Conservation (phyloP, 345 rosid species). For the Ailanthus altissimus region DNA sequence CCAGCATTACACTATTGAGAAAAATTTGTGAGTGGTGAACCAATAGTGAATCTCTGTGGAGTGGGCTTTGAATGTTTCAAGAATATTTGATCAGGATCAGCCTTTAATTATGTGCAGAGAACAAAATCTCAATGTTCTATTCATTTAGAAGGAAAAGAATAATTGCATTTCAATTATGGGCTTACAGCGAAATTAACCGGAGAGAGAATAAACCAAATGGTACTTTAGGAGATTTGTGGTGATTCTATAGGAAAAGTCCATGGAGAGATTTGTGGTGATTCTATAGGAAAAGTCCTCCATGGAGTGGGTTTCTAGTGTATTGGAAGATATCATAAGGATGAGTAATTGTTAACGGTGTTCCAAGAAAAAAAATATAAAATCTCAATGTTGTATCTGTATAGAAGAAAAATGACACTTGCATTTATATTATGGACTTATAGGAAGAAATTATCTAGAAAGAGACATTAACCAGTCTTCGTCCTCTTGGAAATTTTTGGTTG, state of each 20-base stretch:
- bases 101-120: neutral
- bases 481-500: neutral
- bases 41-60: neutral
- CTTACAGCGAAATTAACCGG: neutral
- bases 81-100: neutral
- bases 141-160: neutral
- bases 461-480: neutral
- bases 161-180: neutral
- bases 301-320: neutral
- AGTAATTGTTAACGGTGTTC: neutral
- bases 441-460: neutral
- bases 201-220: neutral
- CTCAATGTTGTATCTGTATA: neutral
- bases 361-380: neutral
- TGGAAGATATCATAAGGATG: neutral
- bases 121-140: neutral
- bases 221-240: slow-evolving; percentile 1
- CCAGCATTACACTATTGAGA: neutral
- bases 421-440: neutral
- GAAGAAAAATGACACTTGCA: neutral
- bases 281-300: neutral
- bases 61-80: neutral
- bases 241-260: neutral
- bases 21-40: slow-evolving; percentile 6
- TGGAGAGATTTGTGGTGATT: neutral